Evolutionary conservation across 108 stramenopile genomes (phyloP), one percentile per base, ranked within the genome.

Genomic region (Bacterosira constricta): DNA sequence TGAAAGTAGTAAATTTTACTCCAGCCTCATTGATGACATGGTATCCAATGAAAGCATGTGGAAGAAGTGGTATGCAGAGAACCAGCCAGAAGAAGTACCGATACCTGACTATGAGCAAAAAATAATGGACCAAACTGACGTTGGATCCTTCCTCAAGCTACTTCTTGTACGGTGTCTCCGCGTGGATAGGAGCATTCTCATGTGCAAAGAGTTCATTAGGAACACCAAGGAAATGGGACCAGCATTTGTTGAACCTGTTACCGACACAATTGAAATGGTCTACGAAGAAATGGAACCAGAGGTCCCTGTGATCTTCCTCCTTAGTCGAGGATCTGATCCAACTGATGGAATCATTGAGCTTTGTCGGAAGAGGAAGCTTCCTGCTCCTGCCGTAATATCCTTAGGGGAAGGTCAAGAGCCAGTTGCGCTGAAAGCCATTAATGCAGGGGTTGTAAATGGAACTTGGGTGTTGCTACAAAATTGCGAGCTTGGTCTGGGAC

Each of bases 391-490:
- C 1, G 90, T 96, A 29, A 94, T 94, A 54, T 93, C 92, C 8
- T 54, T 96, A 35, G 96, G 96, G 49, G 94, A 96, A 75, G 96
- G 96, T 12, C 96, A 96, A 71, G 96, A 96, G 75, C 94, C 89
- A 3, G 96, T 96, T 45, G 96, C 94, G 6, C 76, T 92, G 54
- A 88, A 90, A 36, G 96, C 93, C 36, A 89, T 96, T 74, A 89
- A 93, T 59, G 82, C 86, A 12, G 96, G 88, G 27, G 87, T 88
- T 13, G 83, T 83, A n/a, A 94, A 93, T 63, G 96, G 96, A 55
- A 94, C 86, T 7, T 96, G 96, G 94, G 94, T 96, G 21, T 77
- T 96, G 52, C 83, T 96, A 46, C 96, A 96, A 81, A 96, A 96
- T 50, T 96, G 94, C 59, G 93, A 96, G 61, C 81, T 95, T 25